Evolutionary conservation across 305 asterid genomes (phyloP).

Genomic region (Fraxinus greggii): DNA sequence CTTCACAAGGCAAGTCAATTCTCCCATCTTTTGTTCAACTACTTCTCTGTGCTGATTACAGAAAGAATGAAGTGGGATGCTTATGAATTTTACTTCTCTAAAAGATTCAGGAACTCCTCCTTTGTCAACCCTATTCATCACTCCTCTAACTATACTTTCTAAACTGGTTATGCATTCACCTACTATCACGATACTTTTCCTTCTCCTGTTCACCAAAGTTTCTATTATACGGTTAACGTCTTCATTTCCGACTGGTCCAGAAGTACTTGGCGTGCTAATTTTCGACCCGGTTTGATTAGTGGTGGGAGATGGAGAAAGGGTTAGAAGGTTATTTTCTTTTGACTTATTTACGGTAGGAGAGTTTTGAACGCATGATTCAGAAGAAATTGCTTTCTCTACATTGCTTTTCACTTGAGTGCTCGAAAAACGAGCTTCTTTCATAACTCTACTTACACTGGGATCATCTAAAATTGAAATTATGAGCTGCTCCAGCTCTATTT

Average conservation of each 20-base stretch:
- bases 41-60: constrained; percentile 55
- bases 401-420: constrained; percentile 76
- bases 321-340: constrained; percentile 25
- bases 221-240: constrained; percentile 52
- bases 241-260: constrained; percentile 36
- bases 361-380: constrained; percentile 35
- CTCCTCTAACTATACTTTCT: constrained; percentile 45
- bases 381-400: constrained; percentile 63
- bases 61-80: constrained; percentile 50
- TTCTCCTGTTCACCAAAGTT: constrained; percentile 29
- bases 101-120: constrained; percentile 49
- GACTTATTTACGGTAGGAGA: constrained; percentile 16
- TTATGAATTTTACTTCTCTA: constrained; percentile 57
- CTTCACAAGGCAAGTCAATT: constrained; percentile 48
- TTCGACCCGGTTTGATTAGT: background rate
- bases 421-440: constrained; percentile 93
- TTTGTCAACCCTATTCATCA: constrained; percentile 58
- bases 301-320: constrained; percentile 12
- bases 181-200: constrained; percentile 55
- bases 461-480: constrained; percentile 81
- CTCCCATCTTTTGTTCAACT: constrained; percentile 67
- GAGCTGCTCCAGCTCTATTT: constrained; percentile 81
- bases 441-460: constrained; percentile 94
- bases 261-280: background rate
- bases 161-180: constrained; percentile 52